phyloP scores from a whole-genome alignment of 2,329 filamentous ascomycete species.

The Calcarisporium arbuscula region DNA sequence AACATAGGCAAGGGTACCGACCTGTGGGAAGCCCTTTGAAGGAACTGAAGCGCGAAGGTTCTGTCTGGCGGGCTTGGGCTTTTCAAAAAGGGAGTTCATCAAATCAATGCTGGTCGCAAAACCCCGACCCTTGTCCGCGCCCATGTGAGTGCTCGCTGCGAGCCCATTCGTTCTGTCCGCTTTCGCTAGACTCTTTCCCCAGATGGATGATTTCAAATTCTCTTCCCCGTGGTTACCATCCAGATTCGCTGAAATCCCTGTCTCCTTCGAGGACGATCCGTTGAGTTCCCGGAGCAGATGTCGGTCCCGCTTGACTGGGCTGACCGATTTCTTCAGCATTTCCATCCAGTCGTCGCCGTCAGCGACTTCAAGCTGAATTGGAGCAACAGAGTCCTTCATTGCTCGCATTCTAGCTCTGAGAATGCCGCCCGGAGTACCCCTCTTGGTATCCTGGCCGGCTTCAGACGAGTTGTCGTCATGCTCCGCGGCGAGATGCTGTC shows the following conservation, averaged over 20 bases:
- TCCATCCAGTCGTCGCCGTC: conserved; percentile 86
- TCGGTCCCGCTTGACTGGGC: conserved; percentile 86
- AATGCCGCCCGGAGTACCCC: conserved; percentile 50
- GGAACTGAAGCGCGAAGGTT: conserved; percentile 45
- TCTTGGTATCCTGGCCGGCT: conserved; percentile 40
- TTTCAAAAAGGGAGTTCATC: conserved; percentile 89
- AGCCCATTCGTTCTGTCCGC: conserved; percentile 21
- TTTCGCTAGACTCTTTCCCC: conserved; percentile 25
- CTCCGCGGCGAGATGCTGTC: conserved; percentile 72
- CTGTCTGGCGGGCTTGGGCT: conserved; percentile 54
- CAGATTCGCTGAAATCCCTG: conserved; percentile 18
- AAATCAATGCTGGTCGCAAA: conserved; percentile 89
- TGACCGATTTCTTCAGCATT: conserved; percentile 89
- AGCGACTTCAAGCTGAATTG: conserved; percentile 53
- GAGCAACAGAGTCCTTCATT: conserved; percentile 52
- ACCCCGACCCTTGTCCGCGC: conserved; percentile 48
- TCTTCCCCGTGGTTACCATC: conserved; percentile 41
- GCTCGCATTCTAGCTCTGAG: conserved; percentile 59
- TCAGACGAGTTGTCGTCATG: conserved; percentile 53
- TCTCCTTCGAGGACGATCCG: conserved; percentile 40
- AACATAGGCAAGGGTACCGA: conserved; percentile 56
- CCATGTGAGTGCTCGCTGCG: conserved; percentile 24
- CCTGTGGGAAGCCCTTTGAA: conserved; percentile 72
- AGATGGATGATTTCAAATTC: conserved; percentile 33
- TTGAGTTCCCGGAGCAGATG: conserved; percentile 57